Base-by-base conservation (phyloP, 306 rosid species). In the Cyclanthera cordifolia region DNA sequence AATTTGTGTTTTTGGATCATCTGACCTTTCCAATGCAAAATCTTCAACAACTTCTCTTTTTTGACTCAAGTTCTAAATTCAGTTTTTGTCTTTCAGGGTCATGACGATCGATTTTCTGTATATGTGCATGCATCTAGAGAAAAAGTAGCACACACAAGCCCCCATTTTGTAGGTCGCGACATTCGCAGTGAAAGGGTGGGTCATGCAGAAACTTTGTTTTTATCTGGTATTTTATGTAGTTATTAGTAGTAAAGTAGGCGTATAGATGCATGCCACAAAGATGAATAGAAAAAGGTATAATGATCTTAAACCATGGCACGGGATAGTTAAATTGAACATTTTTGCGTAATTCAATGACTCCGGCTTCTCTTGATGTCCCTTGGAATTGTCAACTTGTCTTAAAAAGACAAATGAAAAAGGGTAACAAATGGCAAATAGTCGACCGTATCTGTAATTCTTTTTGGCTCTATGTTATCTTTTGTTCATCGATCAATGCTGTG, bases 101-200 rank as follows among this genome's bases (percentile, higher is more conserved):
- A 94, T 54, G 99, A 94, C 67, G 96, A 89, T 55, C 90, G 73
- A 82, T 94, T 94, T 81, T 90, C 99, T 50, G 82, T 94, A 74
- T 90, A 88, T 75, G 95, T 94, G 75, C 99, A 94, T 77, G 88
- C 99, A 39, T 94, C 99, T 57, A 90, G 76, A 82, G 86, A 79
- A 34, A 85, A 79, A 79, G 92, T 91, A 27, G 80, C 84, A 72
- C 96, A 81, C 41, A 79, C 72, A 80, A 94, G 99, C 90, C 89
- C 76, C n/a, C 83, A 90, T 72, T 94, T 94, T 83, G 72, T 76
- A 56, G 78, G 82, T 67, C 85, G 83, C 27, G 90, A 90, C 75
- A 73, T 94, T 78, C 99, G 84, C 81, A 86, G 97, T 80, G 96
- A 82, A 57, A 85, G 84, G 99, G 99, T 94, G 73, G 48, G 57